phyloP scores from a whole-genome alignment of 2,329 filamentous ascomycete genomes.

The Fusarium fujikuroi region DNA sequence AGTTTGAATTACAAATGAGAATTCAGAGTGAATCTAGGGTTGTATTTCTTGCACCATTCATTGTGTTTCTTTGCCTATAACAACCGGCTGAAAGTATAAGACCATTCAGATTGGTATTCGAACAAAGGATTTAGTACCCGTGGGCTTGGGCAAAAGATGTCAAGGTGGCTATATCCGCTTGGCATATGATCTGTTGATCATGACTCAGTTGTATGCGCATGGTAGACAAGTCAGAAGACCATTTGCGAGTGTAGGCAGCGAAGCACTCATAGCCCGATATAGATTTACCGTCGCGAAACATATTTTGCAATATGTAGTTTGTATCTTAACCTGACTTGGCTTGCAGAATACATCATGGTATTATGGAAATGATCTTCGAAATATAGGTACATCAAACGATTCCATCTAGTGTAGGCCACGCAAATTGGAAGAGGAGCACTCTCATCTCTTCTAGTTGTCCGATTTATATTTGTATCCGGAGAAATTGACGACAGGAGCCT shows the following conservation, averaged over 20 bases:
- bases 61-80: background rate
- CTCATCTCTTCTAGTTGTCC: background rate
- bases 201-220: background rate
- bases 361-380: background rate
- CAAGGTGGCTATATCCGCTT: background rate
- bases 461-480: background rate
- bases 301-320: background rate
- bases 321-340: background rate
- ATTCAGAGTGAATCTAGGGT: background rate
- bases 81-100: background rate
- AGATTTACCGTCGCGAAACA: background rate
- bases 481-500: rapidly evolving
- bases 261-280: background rate
- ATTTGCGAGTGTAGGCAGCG: background rate
- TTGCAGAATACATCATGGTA: background rate
- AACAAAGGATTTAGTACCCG: background rate
- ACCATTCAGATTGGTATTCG: background rate
- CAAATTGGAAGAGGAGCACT: background rate
- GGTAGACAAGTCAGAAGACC: background rate
- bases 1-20: background rate
- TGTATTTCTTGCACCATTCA: background rate
- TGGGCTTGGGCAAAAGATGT: no score
- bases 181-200: background rate
- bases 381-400: background rate
- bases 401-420: background rate